A percentile compares a stretch with the other conserved stretches of the same genome.
phyloP scores from a whole-genome alignment of 2,329 filamentous ascomycete species.

The Penicillium sp. region DNA sequence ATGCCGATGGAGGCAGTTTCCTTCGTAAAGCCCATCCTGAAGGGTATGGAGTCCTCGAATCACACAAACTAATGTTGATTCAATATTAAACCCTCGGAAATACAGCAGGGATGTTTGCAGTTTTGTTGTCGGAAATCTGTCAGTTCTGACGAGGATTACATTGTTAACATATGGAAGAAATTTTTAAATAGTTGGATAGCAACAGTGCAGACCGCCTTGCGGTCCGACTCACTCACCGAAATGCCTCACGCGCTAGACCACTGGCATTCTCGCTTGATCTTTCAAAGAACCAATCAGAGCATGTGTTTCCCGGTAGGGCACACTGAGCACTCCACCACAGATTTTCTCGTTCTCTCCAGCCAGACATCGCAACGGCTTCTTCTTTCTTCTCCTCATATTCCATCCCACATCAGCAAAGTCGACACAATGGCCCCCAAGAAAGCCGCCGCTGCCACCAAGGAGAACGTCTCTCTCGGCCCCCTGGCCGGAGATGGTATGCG shows the following conservation, averaged over 20 bases:
- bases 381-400: conserved; percentile 42
- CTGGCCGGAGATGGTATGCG: conserved; percentile 89
- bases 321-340: conserved; percentile 30
- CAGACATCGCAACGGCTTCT: conserved; percentile 28
- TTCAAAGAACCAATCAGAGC: conserved; percentile 35
- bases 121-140: not conserved
- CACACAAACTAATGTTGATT: not conserved
- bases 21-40: conserved; percentile 51
- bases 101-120: not conserved
- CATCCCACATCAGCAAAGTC: conserved; percentile 49
- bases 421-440: conserved; percentile 90
- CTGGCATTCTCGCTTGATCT: conserved; percentile 35
- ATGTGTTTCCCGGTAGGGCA: conserved; percentile 39
- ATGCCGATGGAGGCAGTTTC: conserved; percentile 82
- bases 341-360: conserved; percentile 33
- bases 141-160: not conserved
- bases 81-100: not conserved
- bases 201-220: conserved; percentile 32
- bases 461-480: conserved; percentile 98
- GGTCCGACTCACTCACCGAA: conserved; percentile 32
- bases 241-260: conserved; percentile 24
- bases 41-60: not conserved
- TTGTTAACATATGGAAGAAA: conserved; percentile 9
- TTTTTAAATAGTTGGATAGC: conserved; percentile 34
- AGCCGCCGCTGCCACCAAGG: conserved; percentile 75